Evolutionary conservation across 2,329 filamentous ascomycete genomes (phyloP).

Genomic region (Monilinia laxa): DNA sequence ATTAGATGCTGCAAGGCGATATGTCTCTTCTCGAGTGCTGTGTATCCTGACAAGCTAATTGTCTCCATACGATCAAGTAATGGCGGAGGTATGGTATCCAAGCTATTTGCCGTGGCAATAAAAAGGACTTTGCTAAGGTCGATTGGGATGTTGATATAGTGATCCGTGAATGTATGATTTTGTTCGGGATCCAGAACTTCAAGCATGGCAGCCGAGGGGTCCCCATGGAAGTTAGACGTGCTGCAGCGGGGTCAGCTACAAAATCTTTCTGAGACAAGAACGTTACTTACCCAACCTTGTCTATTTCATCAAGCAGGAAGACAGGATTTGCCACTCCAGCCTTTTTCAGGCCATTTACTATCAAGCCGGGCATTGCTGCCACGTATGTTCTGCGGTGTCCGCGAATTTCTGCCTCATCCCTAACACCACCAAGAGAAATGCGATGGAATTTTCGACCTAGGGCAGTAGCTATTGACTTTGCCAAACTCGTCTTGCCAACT

Average conservation of each 20-base stretch:
- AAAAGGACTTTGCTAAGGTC: constrained; percentile 96
- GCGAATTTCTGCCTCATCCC: constrained; percentile 95
- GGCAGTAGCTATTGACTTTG: constrained; percentile 87
- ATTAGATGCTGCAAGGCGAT: constrained; percentile 93
- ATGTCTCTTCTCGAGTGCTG: constrained; percentile 92
- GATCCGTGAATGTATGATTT: constrained; percentile 91
- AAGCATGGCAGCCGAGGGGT: constrained; percentile 95
- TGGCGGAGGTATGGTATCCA: constrained; percentile 93
- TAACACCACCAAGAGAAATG: constrained; percentile 91
- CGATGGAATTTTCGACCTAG: constrained; percentile 94
- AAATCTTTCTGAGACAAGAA: neutral
- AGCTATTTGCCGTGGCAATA: constrained; percentile 91
- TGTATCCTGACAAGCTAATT: constrained; percentile 91
- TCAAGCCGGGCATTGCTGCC: constrained; percentile 95
- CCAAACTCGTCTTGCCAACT: constrained; percentile 92
- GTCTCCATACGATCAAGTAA: constrained; percentile 96
- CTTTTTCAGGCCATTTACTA: constrained; percentile 92
- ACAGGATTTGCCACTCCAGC: constrained; percentile 95
- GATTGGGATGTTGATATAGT: constrained; percentile 94
- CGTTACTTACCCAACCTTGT: constrained; percentile 68
- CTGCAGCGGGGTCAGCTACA: constrained; percentile 41
- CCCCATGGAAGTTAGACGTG: constrained; percentile 86
- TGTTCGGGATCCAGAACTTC: constrained; percentile 97
- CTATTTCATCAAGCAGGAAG: constrained; percentile 93
- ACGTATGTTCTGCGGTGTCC: constrained; percentile 95